These are phyloP conservation scores for Ophiostoma ips DNA, from an alignment of 2,329 filamentous ascomycete genomes.

Conservation along the genomic window DNA sequence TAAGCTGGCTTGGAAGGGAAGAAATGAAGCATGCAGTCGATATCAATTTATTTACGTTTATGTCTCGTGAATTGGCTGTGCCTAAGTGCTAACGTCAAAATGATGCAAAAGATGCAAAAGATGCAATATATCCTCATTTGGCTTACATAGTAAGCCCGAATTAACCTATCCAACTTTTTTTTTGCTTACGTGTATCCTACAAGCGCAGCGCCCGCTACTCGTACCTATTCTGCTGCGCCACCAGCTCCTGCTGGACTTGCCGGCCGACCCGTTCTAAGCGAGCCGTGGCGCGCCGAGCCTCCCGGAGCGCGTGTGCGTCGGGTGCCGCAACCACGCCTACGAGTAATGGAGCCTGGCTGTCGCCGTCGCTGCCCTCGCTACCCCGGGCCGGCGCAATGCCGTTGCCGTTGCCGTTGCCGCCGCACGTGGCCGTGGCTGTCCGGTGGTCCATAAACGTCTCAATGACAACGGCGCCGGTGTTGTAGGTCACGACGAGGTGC, in stretches of 20 bases:
- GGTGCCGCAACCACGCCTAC: constrained; percentile 40
- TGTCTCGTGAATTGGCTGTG: neutral
- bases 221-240: constrained; percentile 18
- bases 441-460: constrained; percentile 32
- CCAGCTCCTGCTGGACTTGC: constrained; percentile 41
- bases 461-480: constrained; percentile 20
- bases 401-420: too few relatives aligned
- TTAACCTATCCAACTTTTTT: too few relatives aligned
- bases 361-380: constrained; percentile 10
- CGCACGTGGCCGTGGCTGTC: neutral
- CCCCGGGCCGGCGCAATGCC: too few relatives aligned
- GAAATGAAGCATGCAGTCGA: constrained; percentile 3
- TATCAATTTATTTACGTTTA: constrained; percentile 5
- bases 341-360: constrained; percentile 28
- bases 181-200: neutral
- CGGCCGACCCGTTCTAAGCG: constrained; percentile 40
- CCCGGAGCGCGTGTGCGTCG: constrained; percentile 30
- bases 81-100: neutral
- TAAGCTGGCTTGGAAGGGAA: constrained; percentile 32
- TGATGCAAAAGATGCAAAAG: neutral
- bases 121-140: neutral
- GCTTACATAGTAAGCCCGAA: too few relatives aligned
- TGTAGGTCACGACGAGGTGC: constrained; percentile 46
- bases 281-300: constrained; percentile 38
- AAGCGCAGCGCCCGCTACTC: neutral